A percentile compares a stretch with the other conserved stretches of the same genome.
Conservation (phyloP, 208 protist genomes). For the Wallacemonas sp. region DNA sequence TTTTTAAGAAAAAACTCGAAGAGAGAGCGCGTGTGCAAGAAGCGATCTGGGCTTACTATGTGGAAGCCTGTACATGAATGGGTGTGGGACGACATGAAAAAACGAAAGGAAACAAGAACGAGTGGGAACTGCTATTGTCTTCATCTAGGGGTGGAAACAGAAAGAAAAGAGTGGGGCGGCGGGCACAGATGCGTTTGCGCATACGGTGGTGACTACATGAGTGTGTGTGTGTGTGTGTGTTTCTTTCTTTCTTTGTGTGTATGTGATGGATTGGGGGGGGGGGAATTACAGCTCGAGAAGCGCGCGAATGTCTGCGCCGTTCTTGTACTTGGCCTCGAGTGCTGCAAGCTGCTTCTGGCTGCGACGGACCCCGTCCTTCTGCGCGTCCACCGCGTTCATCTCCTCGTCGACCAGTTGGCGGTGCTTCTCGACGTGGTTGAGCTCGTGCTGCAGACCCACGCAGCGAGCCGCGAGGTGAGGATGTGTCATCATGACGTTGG, state of each 20-base stretch:
- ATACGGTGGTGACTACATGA: neutral
- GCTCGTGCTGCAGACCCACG: constrained; percentile 64
- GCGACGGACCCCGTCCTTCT: constrained; percentile 40
- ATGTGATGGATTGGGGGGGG: neutral
- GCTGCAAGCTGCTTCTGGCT: constrained; percentile 36
- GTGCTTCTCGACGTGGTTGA: constrained; percentile 56
- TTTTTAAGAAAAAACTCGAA: neutral
- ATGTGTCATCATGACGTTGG: constrained; percentile 50
- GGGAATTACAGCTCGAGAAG: constrained; percentile 22
- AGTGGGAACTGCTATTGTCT: neutral
- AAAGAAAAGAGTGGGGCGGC: constrained; percentile 14
- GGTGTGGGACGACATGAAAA: constrained; percentile 17
- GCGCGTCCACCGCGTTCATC: constrained; percentile 51
- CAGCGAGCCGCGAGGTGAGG: constrained; percentile 62
- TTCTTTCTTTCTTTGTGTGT: constrained; percentile 19
- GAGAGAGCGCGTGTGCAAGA: neutral
- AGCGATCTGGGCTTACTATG: no score
- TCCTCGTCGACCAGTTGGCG: constrained; percentile 50
- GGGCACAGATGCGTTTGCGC: neutral
- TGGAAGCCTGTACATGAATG: no score
- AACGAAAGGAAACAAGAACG: constrained; percentile 13
- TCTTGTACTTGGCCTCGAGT: constrained; percentile 61
- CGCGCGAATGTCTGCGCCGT: constrained; percentile 55
- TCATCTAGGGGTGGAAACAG: constrained; percentile 4
- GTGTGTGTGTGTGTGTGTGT: constrained; percentile 4